Evolutionary conservation across 768 basidiomycete genomes (phyloP), one percentile per base, ranked within the genome.

Genomic region (Podaxis sp.): DNA sequence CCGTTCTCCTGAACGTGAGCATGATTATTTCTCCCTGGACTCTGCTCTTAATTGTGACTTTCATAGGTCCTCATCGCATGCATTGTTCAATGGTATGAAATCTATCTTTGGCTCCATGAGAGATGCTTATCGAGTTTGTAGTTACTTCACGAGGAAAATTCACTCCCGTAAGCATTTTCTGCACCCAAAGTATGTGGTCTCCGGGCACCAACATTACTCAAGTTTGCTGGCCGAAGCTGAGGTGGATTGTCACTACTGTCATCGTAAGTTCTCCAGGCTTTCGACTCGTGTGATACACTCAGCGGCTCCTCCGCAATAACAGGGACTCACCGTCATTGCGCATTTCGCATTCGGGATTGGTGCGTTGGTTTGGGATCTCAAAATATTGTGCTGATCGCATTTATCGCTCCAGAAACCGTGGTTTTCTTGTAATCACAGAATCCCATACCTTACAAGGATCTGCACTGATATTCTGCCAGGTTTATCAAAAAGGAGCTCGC

Each of bases 271-370:
- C 4, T 8, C n/a, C 36, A 36, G 26, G 9, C 12, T 51, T 61
- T 30, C 15, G 6, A 3, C 5, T 1, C 28, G 39, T 15, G 17
- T 40, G 1, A 44, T 38, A 24, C 17, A 15, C 11, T 24, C 33
- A 42, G 24, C 4, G 13, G 26, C 2, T n/a, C 3, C 4, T 40
- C 67, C 33, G 8, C 1, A 2, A 55, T 33, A 9, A 57, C 64
- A 75, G 73, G 69, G 67, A 1, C 15, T 69, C 0, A 19, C 73
- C 2, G 70, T 76, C 12, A 12, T 74, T 7, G 70, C 67, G 4
- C 75, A 75, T 60, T 68, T 76, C 63, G 74, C 66, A 1, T 79
- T 80, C 60, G 79, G 79, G 49, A 64, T 78, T 7, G 77, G 79
- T 77, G 64, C 49, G 70, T 63, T 2, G 7, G 9, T 49, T 30